These are phyloP conservation scores for Plasmodium adleri DNA, from an alignment of 169 alveolate genomes.

Conservation along the genomic window DNA sequence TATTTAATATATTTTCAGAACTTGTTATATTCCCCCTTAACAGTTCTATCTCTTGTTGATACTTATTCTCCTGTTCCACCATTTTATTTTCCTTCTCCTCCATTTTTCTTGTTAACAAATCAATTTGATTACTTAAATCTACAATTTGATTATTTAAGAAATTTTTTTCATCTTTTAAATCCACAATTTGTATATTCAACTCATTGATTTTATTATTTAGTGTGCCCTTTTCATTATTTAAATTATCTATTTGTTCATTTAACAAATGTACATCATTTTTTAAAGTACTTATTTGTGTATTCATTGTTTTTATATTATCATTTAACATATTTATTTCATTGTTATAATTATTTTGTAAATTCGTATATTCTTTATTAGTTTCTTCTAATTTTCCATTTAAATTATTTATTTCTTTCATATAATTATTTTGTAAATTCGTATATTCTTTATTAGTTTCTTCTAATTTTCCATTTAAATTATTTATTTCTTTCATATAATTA, in stretches of 20 bases:
- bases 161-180: constrained; percentile 20
- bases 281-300: constrained; percentile 12
- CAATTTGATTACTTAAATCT: constrained; percentile 12
- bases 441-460: constrained; percentile 16
- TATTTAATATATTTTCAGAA: too few species aligned
- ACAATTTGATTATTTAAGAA: constrained; percentile 15
- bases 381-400: constrained; percentile 1
- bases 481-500: constrained; percentile 22
- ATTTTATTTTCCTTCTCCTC: constrained; percentile 22
- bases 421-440: constrained; percentile 5
- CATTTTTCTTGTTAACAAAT: constrained; percentile 9
- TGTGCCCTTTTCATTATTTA: constrained; percentile 16
- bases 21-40: too few species aligned
- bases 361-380: background rate
- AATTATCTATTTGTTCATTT: constrained; percentile 15
- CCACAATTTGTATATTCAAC: constrained; percentile 6
- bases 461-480: constrained; percentile 28
- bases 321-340: constrained; percentile 25
- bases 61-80: constrained; percentile 28
- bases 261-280: constrained; percentile 9
- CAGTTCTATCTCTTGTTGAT: constrained; percentile 23
- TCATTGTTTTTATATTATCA: constrained; percentile 11
- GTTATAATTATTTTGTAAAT: background rate
- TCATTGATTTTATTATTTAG: constrained; percentile 6
- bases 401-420: constrained; percentile 25